A percentile compares a stretch with the other conserved stretches of the same genome.
Conservation (phyloP, 139 green algal species). For the Picochlorum costavermella region DNA sequence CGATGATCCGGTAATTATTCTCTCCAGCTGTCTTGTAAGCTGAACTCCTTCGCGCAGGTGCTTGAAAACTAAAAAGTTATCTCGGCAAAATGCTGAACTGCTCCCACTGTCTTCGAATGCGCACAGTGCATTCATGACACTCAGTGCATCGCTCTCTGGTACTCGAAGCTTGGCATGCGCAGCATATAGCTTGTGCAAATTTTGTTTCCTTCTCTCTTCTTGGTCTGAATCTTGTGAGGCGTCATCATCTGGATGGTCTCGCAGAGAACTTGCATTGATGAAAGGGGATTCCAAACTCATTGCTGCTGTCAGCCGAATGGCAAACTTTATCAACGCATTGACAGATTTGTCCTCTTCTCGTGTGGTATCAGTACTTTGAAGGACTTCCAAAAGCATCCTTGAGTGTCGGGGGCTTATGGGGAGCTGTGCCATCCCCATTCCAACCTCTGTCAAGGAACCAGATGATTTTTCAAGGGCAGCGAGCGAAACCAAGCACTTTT, state of each 20-base stretch:
- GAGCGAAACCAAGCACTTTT: constrained; percentile 56
- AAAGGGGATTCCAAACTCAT: constrained; percentile 80
- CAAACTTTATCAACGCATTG: constrained; percentile 47
- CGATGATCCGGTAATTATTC: constrained; percentile 19
- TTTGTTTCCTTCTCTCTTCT: constrained; percentile 9
- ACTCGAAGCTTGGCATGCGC: constrained; percentile 57
- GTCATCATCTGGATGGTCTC: background rate
- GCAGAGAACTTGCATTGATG: constrained; percentile 47
- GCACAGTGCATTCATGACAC: constrained; percentile 60
- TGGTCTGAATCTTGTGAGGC: constrained; percentile 10
- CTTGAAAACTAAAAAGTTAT: constrained; percentile 57
- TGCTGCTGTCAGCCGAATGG: constrained; percentile 70
- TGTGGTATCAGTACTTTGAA: constrained; percentile 1
- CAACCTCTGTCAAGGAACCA: constrained; percentile 58
- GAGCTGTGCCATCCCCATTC: constrained; percentile 69
- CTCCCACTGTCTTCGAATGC: constrained; percentile 51
- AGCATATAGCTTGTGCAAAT: constrained; percentile 20
- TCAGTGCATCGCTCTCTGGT: constrained; percentile 67
- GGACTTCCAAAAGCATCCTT: constrained; percentile 68
- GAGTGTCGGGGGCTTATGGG: constrained; percentile 82
- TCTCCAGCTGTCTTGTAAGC: constrained; percentile 56
- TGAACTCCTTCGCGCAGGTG: constrained; percentile 64
- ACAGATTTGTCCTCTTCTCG: background rate
- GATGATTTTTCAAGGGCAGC: constrained; percentile 35
- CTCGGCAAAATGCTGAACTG: constrained; percentile 42